Percentiles rank a stretch among this genome's conserved stretches.
These are phyloP conservation scores for Penicillium nordicum DNA, from an alignment of 2,329 filamentous ascomycete species.

Conservation along the genomic window DNA sequence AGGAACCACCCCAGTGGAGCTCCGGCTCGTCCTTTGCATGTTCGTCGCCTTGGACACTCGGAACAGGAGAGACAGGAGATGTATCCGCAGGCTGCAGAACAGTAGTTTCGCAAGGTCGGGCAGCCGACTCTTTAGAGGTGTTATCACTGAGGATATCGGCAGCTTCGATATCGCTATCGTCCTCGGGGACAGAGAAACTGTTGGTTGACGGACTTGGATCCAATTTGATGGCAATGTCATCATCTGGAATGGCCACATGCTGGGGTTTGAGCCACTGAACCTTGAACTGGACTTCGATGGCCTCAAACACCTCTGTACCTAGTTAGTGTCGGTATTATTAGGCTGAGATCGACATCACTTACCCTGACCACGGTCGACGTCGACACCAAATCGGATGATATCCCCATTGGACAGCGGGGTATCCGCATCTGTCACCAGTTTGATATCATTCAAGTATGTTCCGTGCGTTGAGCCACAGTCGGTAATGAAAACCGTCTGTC, in stretches of 20 bases:
- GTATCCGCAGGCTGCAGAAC: background rate
- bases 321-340: background rate
- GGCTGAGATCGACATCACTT: slow-evolving; percentile 11
- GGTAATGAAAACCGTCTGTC: slow-evolving; percentile 47
- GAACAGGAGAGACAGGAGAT: background rate
- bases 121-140: background rate
- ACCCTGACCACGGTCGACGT: slow-evolving; percentile 49
- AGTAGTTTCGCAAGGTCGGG: background rate
- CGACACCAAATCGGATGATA: slow-evolving; percentile 46
- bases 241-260: slow-evolving; percentile 11
- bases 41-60: background rate
- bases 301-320: slow-evolving; percentile 30
- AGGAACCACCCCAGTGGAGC: background rate
- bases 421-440: slow-evolving; percentile 38
- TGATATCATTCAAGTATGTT: slow-evolving; percentile 52
- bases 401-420: slow-evolving; percentile 40
- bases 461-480: slow-evolving; percentile 62
- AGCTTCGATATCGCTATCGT: slow-evolving; percentile 32
- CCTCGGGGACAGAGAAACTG: slow-evolving; percentile 42
- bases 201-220: slow-evolving; percentile 27
- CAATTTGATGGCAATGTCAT: background rate
- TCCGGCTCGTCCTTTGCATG: background rate
- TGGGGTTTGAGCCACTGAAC: slow-evolving; percentile 28
- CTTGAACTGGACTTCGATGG: slow-evolving; percentile 31
- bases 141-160: background rate